These are phyloP conservation scores for Trichoderma asperellum DNA, from an alignment of 2,329 filamentous ascomycete species.

Conservation along the genomic window DNA sequence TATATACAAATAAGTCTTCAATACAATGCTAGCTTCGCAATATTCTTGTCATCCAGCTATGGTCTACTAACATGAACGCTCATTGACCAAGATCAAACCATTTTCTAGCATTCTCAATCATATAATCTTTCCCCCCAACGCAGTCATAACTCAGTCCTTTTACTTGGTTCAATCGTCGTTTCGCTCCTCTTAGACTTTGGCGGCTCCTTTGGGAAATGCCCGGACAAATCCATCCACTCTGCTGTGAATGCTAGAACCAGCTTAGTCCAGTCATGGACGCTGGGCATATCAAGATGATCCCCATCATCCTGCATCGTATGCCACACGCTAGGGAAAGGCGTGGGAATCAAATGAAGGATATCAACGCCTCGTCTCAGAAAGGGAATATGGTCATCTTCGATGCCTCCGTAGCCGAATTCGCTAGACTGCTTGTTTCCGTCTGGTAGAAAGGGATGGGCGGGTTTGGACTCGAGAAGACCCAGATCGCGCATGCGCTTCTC, in stretches of 20 bases:
- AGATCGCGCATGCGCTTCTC: conserved; percentile 75
- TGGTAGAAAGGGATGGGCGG: conserved; percentile 61
- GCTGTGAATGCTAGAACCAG: conserved; percentile 82
- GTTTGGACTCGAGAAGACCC: conserved; percentile 64
- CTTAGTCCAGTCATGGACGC: conserved; percentile 84
- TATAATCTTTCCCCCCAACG: neutral
- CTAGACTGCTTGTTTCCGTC: conserved; percentile 60
- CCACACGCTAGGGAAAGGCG: conserved; percentile 83
- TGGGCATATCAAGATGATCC: conserved; percentile 77
- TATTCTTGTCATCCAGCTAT: neutral
- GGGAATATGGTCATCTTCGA: conserved; percentile 89
- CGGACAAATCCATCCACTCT: conserved; percentile 84
- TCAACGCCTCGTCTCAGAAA: conserved; percentile 88
- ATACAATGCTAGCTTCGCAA: neutral
- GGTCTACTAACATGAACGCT: neutral
- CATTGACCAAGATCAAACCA: neutral
- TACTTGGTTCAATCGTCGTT: conserved; percentile 35
- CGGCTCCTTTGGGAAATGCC: conserved; percentile 40
- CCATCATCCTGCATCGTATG: conserved; percentile 84
- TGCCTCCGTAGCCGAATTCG: conserved; percentile 55
- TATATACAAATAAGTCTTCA: neutral
- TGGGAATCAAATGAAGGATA: conserved; percentile 85
- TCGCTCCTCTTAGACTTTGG: conserved; percentile 37
- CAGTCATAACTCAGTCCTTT: conserved; percentile 41
- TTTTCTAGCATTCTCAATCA: neutral